Evolutionary conservation across 257 asterid species (phyloP).

Genomic region (Solanum okadae): DNA sequence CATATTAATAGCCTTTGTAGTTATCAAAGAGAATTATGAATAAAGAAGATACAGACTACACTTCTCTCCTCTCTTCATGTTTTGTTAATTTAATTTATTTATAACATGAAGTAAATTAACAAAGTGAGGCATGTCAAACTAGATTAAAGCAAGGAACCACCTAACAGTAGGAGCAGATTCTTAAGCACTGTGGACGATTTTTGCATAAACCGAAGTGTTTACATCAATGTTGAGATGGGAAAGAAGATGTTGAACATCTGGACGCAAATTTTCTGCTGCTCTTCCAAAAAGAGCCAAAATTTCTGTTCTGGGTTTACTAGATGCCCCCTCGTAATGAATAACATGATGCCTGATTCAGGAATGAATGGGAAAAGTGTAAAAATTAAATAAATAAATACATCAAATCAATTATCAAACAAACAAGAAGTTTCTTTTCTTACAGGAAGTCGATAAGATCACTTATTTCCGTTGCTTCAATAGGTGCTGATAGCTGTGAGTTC

Average conservation of each 20-base stretch:
- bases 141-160: not conserved
- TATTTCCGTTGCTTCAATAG: conserved; percentile 76
- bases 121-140: not conserved
- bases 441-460: conserved; percentile 78
- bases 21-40: too few species aligned
- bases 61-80: too few species aligned
- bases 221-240: conserved; percentile 68
- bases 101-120: not conserved
- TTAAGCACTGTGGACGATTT: conserved; percentile 31
- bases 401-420: not conserved
- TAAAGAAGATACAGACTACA: too few species aligned
- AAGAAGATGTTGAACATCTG: conserved; percentile 83
- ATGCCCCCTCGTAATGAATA: conserved; percentile 78
- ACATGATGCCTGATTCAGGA: conserved; percentile 62
- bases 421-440: conserved; percentile 39
- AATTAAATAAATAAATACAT: not conserved
- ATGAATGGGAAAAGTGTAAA: not conserved
- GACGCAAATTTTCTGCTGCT: conserved; percentile 76
- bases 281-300: conserved; percentile 61
- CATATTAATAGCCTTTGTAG: too few species aligned
- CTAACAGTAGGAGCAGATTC: not conserved
- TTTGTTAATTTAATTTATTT: too few species aligned
- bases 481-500: conserved; percentile 57
- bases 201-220: conserved; percentile 66
- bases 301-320: conserved; percentile 82